These are phyloP conservation scores for Neospora caninum DNA, from an alignment of 169 alveolate genomes.

Conservation along the genomic window DNA sequence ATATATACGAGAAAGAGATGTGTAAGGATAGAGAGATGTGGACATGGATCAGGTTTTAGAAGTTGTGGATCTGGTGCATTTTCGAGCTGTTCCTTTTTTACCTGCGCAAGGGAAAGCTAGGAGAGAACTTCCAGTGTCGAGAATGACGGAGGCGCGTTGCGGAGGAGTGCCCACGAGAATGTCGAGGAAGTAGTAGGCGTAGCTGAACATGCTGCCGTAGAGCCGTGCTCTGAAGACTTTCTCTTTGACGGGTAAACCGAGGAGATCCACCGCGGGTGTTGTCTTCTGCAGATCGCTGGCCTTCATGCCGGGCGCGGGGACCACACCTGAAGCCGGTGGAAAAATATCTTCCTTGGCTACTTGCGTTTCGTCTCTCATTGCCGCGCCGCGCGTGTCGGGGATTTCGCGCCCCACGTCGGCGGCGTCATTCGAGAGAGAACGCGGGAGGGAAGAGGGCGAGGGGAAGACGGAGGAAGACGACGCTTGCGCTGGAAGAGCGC, in stretches of 20 bases:
- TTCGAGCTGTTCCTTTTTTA: neutral
- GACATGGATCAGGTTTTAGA: no score
- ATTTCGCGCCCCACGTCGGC: no score
- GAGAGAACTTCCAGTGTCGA: conserved; percentile 62
- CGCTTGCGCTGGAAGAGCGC: no score
- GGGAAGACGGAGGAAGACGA: no score
- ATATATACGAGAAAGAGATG: neutral
- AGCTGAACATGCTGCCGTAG: conserved; percentile 65
- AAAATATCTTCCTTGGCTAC: neutral
- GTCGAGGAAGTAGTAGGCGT: conserved; percentile 73
- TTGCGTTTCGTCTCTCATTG: neutral
- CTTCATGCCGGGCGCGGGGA: neutral
- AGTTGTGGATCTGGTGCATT: no score
- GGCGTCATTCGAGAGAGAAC: no score
- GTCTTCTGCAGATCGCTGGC: neutral
- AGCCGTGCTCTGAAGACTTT: conserved; percentile 48
- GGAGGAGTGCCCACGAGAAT: conserved; percentile 59
- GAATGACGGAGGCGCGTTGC: conserved; percentile 72
- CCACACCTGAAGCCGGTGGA: neutral
- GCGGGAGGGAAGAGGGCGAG: no score
- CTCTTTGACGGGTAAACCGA: neutral
- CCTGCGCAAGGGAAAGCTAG: conserved; percentile 64
- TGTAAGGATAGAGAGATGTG: no score
- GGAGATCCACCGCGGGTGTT: neutral
- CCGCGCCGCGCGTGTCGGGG: no score